Base-by-base conservation (phyloP, 1,139 yeast species). In the Hyphopichia fennica region DNA sequence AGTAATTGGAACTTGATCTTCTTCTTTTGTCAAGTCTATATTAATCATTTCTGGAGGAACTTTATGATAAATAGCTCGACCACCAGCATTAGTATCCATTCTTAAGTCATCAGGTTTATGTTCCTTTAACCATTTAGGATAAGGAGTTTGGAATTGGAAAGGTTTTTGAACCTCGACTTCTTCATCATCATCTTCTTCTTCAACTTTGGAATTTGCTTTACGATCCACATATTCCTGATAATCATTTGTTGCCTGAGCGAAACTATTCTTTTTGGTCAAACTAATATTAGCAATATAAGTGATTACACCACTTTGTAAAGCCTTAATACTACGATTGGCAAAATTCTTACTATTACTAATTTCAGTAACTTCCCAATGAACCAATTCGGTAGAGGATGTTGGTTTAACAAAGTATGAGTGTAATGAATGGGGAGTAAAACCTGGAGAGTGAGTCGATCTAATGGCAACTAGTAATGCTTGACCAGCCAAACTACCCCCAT, bases 331-430 rank as follows among this genome's bases (percentile, higher is more conserved):
- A 42, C 87, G 71, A 39, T 84, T 83, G 37, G 75, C 68, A 55
- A 82, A 86, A 46, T 52, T 82, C 45, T 76, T 79, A 3, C 95
- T 95, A 45, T 77, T 62, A 37, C 71, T 65, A n/a, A 65, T 59
- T 25, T 42, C 43, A 4, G 62, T 63, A 4, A 69, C 69, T 42
- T 61, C 60, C 71, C 75, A 73, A 15, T 58, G 54, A 41, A 70
- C 53, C 13, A 46, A 47, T 20, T 53, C 45, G 8, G 54, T 51
- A 17, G 43, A 35, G 34, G 41, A 44, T 0, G 63, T 66, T 3
- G 63, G 56, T 44, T 59, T 55, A 28, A 69, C 55, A 48, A 66
- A 62, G 47, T 54, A 61, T 16, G 75, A 57, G 50, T 67, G 67
- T 45, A 69, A 54, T 22, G 75, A 59, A 44, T 69, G 72, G 1